These are phyloP conservation scores for Syzygium syzygioides DNA, from an alignment of 441 rosid genomes.

Conservation along the genomic window DNA sequence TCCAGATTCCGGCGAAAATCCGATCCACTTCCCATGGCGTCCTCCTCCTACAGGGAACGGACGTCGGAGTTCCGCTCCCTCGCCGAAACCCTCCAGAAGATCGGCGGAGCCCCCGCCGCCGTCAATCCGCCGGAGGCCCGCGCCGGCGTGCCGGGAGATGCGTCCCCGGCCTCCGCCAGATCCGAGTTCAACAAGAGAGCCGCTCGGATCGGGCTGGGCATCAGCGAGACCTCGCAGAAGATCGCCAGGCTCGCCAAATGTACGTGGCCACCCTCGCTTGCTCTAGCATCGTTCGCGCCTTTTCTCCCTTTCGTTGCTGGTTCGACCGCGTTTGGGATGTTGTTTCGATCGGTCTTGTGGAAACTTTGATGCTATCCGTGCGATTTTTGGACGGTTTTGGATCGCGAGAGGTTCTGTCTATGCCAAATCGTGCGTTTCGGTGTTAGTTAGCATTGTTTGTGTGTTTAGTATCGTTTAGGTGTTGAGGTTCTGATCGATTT, in stretches of 20 bases:
- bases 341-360: neutral
- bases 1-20: neutral
- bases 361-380: neutral
- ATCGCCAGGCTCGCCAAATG: conserved; percentile 63
- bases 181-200: conserved; percentile 83
- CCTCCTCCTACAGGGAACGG: conserved; percentile 56
- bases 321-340: neutral
- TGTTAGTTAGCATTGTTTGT: neutral
- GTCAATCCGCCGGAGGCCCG: conserved; percentile 13
- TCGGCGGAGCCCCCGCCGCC: conserved; percentile 41
- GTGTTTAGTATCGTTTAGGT: neutral
- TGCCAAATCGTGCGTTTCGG: neutral
- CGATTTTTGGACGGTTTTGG: neutral
- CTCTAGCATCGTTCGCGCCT: neutral
- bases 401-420: neutral
- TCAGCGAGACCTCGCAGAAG: conserved; percentile 72
- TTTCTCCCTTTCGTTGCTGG: neutral
- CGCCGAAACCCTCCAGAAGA: conserved; percentile 54
- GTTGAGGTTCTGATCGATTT: neutral
- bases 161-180: conserved; percentile 40
- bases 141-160: conserved; percentile 11
- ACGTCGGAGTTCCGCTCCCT: conserved; percentile 78
- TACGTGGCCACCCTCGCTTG: conserved; percentile 15
- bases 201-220: conserved; percentile 58
- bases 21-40: conserved; percentile 27